These are phyloP conservation scores for Ganoderma boninense DNA, from an alignment of 1,284 basidiomycete species.

Conservation along the genomic window DNA sequence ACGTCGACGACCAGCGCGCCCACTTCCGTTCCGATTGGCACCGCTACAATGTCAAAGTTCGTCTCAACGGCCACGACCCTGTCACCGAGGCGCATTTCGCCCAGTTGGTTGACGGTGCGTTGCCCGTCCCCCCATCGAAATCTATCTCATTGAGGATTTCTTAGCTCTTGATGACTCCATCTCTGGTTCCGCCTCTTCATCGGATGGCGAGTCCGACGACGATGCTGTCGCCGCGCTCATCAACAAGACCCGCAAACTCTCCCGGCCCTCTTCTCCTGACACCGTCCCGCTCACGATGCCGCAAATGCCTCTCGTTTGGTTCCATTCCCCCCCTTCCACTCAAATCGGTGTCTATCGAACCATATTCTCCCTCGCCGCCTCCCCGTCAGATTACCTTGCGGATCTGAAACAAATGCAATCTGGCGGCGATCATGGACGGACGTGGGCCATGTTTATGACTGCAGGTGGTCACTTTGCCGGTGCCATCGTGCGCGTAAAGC, in stretches of 20 bases:
- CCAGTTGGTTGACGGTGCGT: constrained; percentile 76
- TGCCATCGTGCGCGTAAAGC: constrained; percentile 80
- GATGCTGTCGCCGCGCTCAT: constrained; percentile 77
- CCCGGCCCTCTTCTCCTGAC: constrained; percentile 58
- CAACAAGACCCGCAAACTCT: constrained; percentile 60
- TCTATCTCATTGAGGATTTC: background rate
- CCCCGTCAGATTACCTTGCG: constrained; percentile 54
- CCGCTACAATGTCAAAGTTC: constrained; percentile 93
- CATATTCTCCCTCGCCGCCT: constrained; percentile 64
- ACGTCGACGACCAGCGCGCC: constrained; percentile 83
- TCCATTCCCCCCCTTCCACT: constrained; percentile 83
- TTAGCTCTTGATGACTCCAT: constrained; percentile 87
- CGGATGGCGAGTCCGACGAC: constrained; percentile 59
- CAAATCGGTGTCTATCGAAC: constrained; percentile 92
- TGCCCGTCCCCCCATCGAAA: no score
- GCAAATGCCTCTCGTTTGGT: constrained; percentile 88
- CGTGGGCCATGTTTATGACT: constrained; percentile 95
- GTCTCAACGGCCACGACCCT: constrained; percentile 65
- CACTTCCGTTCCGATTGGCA: constrained; percentile 99
- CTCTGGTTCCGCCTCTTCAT: constrained; percentile 86
- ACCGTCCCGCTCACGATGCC: constrained; percentile 53
- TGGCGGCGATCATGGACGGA: constrained; percentile 68
- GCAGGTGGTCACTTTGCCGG: constrained; percentile 99
- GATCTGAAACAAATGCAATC: constrained; percentile 76
- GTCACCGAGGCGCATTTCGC: constrained; percentile 79